Evolutionary conservation across 441 rosid genomes (phyloP).

Genomic region (Gossypium davidsonii): DNA sequence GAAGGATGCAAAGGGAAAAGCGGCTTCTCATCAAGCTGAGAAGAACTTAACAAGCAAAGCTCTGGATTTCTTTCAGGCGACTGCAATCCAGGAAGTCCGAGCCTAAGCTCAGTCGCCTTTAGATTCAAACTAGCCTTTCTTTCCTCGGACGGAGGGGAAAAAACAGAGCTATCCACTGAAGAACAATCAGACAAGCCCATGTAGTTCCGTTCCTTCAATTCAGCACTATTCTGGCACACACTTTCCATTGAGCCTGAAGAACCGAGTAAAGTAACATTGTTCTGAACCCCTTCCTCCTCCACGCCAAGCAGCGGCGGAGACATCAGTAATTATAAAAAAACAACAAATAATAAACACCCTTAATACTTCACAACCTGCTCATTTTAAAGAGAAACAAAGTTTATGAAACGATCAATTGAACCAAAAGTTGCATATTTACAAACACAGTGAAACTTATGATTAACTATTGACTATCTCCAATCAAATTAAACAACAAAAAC

Average conservation of each 20-base stretch:
- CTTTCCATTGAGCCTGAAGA: constrained; percentile 30
- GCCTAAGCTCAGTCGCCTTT: constrained; percentile 44
- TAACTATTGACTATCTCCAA: constrained; percentile 9
- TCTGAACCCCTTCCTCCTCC: constrained; percentile 36
- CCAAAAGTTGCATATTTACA: neutral
- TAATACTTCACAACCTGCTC: constrained; percentile 24
- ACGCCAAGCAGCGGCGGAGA: constrained; percentile 45
- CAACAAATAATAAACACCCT: neutral
- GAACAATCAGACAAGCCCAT: constrained; percentile 46
- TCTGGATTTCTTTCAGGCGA: constrained; percentile 31
- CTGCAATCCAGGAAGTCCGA: constrained; percentile 48
- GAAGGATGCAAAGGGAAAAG: constrained; percentile 43
- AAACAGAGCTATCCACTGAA: constrained; percentile 39
- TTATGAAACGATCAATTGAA: neutral
- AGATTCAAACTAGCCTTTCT: constrained; percentile 35
- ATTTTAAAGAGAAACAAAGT: neutral
- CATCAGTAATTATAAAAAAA: constrained; percentile 33
- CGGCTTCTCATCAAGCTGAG: constrained; percentile 32
- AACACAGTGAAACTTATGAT: neutral
- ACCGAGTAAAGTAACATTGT: constrained; percentile 27
- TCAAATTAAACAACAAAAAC: constrained; percentile 17
- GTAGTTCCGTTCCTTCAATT: constrained; percentile 49
- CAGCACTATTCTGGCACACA: constrained; percentile 39
- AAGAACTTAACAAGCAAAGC: constrained; percentile 19
- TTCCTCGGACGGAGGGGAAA: constrained; percentile 20